Base-by-base conservation (phyloP, 768 basidiomycete genomes). In the Mycena indigotica region DNA sequence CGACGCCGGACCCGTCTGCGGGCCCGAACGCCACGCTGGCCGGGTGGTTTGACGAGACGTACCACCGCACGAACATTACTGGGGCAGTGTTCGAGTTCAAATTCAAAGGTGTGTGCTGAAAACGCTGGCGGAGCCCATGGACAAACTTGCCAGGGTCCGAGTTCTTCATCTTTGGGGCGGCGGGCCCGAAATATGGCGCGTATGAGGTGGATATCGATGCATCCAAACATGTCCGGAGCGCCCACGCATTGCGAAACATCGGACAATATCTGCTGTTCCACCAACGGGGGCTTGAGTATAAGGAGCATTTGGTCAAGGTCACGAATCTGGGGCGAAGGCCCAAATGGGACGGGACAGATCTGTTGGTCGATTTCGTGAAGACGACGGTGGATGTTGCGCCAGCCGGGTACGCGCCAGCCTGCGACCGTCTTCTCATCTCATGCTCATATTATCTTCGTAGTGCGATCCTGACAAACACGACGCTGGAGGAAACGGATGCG, bases 1-100 rank as follows among this genome's bases (percentile, higher is more conserved):
- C 49, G 15, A 64, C 63, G 1, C 63, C 63, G n/a, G 56, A 64
- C 38, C 63, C 63, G 3, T 62, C 63, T 12, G 53, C 52, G 16
- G 56, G 44, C 23, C 63, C 12, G 8, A 45, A 54, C 39, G 55
- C 56, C 5, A 52, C 50, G 21, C 35, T 50, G 23, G 53, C 45
- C 38, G 45, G 46, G n/a, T 64, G 63, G 63, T 57, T 60, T 15
- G 60, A 62, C 61, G 50, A 19, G 21, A 64, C 63, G 32, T 61
- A 55, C 28, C 63, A 64, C 35, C 41, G 40, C 19, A 61, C 60
- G 5, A 64, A 60, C 29, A 53, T 57, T 30, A 52, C 49, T 2
- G 56, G 56, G 12, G 60, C 56, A n/a, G 51, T 48, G 3, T 56
- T 64, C 32, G 48, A 40, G 12, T 64, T 57, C 28, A 24, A 12